Conservation (phyloP, 257 asterid genomes). For the Capsicum baccatum region DNA sequence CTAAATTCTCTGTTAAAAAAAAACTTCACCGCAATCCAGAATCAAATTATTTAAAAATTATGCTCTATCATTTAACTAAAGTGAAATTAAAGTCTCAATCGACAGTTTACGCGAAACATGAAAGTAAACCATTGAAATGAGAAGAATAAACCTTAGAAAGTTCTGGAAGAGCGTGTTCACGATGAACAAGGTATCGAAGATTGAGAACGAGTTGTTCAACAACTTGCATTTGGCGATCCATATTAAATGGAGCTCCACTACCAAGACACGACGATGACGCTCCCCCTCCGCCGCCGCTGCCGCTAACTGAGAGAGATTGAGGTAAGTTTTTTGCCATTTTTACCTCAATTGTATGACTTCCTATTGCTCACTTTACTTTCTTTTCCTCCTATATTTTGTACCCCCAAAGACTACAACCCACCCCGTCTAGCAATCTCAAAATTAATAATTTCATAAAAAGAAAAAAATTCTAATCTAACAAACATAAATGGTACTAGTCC, state of each 20-base stretch:
- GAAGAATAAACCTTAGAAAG: conserved; percentile 24
- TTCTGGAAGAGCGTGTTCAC: too few relatives aligned
- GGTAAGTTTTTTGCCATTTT: conserved; percentile 49
- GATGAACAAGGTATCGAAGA: conserved; percentile 27
- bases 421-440: too few relatives aligned
- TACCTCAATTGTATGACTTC: too few relatives aligned
- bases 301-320: conserved; percentile 44
- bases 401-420: too few relatives aligned
- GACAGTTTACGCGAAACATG: not conserved
- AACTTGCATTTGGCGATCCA: conserved; percentile 71
- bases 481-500: too few relatives aligned
- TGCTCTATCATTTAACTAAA: too few relatives aligned
- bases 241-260: conserved; percentile 29
- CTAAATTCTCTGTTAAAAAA: not conserved
- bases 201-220: conserved; percentile 43
- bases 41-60: not conserved
- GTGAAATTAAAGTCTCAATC: too few relatives aligned
- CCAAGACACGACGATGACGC: conserved; percentile 28
- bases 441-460: too few relatives aligned
- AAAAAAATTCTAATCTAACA: too few relatives aligned
- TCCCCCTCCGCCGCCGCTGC: not conserved
- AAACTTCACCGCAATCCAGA: not conserved
- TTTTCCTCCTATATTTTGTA: too few relatives aligned
- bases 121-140: not conserved
- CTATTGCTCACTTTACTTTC: not conserved